Evolutionary conservation across 2,329 filamentous ascomycete genomes (phyloP).

Genomic region (Pestalotiopsis fici): DNA sequence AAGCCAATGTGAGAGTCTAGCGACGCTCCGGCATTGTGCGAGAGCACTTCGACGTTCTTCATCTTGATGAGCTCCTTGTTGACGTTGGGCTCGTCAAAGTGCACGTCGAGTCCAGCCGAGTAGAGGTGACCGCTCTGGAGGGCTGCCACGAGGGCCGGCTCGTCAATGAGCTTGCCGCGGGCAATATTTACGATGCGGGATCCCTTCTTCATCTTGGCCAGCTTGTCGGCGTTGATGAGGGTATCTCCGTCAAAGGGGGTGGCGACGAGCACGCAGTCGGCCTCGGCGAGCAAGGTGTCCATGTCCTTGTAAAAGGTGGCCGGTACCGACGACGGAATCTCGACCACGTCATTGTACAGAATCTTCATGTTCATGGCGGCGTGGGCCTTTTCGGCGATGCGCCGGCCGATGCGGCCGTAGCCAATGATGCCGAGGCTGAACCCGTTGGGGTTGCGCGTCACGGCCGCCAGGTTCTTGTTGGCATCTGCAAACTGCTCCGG

Average conservation of each 20-base stretch:
- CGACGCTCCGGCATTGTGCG: conserved; percentile 9
- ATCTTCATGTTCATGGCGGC: conserved; percentile 8
- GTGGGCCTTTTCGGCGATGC: conserved; percentile 19
- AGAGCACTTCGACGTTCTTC: conserved; percentile 9
- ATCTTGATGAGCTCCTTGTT: conserved; percentile 8
- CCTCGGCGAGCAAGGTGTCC: conserved; percentile 6
- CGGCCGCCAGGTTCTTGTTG: conserved; percentile 8
- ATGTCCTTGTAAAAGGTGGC: conserved; percentile 5
- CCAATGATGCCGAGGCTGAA: conserved; percentile 10
- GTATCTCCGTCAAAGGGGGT: conserved; percentile 26
- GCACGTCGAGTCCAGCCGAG: conserved; percentile 9
- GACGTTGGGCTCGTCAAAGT: conserved; percentile 9
- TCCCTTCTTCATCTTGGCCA: conserved; percentile 10
- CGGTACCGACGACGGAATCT: conserved; percentile 5
- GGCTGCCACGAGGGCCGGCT: conserved; percentile 3
- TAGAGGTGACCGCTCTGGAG: conserved; percentile 2
- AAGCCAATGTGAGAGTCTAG: conserved; percentile 10
- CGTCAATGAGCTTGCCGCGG: conserved; percentile 7
- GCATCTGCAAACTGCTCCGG: conserved; percentile 6
- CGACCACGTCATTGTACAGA: conserved; percentile 9
- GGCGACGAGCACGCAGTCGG: conserved; percentile 9
- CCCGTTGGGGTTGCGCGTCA: conserved; percentile 9
- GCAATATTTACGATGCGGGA: conserved; percentile 9
- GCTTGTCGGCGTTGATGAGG: neutral
- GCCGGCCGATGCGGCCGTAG: conserved; percentile 6